Percentiles rank a stretch among this genome's conserved stretches.
phyloP scores from a whole-genome alignment of 441 rosid genomes.

The Pelargonium fulgidum region DNA sequence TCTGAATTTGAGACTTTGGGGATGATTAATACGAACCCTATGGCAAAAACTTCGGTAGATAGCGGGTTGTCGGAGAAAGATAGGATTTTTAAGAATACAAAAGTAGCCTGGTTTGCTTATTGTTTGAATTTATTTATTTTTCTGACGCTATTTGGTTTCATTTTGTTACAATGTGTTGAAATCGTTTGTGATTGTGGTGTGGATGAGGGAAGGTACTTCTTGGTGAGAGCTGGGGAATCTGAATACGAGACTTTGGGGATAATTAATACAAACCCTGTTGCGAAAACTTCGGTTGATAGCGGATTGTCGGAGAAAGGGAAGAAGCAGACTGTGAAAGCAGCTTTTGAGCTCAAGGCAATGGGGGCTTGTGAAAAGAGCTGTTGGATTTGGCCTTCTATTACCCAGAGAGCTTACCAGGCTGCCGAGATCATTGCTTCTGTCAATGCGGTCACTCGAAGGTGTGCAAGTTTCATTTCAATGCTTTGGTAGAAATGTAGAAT shows the following conservation, averaged over 20 bases:
- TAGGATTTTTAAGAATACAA: too few species aligned
- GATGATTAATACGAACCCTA: too few species aligned
- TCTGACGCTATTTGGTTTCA: too few species aligned
- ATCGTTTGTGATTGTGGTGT: not conserved
- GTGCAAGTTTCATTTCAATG: not conserved
- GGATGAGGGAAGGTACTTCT: slow-evolving; percentile 47
- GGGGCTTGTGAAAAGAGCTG: slow-evolving; percentile 73
- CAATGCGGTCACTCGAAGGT: slow-evolving; percentile 71
- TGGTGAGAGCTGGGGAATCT: slow-evolving; percentile 91
- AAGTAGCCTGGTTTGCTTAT: too few species aligned
- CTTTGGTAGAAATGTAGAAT: not conserved
- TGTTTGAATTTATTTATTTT: too few species aligned
- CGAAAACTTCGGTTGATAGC: slow-evolving; percentile 76
- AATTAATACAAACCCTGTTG: slow-evolving; percentile 81
- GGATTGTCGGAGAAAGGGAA: slow-evolving; percentile 79
- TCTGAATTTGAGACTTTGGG: too few species aligned
- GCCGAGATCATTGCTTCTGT: slow-evolving; percentile 79
- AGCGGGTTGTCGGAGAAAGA: too few species aligned
- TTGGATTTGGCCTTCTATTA: slow-evolving; percentile 97
- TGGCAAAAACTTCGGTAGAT: too few species aligned
- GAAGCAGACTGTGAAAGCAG: slow-evolving; percentile 64
- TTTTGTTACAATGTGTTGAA: too few species aligned
- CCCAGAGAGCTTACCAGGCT: slow-evolving; percentile 92
- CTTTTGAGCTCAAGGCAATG: slow-evolving; percentile 56
- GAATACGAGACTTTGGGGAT: slow-evolving; percentile 69